Base-by-base conservation (phyloP, 345 rosid species). In the Citrus mangshanensis region DNA sequence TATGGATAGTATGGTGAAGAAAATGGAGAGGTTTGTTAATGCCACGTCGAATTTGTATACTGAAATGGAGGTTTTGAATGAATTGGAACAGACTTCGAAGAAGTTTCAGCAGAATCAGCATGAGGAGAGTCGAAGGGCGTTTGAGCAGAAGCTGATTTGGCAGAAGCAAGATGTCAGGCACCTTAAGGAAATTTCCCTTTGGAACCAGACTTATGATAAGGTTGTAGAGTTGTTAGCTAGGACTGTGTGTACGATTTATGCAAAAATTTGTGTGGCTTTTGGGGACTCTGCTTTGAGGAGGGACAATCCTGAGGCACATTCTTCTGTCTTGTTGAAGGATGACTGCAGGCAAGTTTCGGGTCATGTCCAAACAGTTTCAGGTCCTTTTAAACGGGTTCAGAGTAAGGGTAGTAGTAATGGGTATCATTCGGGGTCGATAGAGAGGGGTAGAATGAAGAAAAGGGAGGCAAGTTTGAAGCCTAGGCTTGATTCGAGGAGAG, bases 61-160 rank as follows among this genome's bases (percentile, higher is more conserved):
- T 73, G 98, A 95, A 85, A 78, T 93, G 94, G 99, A 95, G 92
- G 98, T 92, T 22, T 79, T 95, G 87, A 90, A 77, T 76, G 99
- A 95, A 77, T 74, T 95, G 77, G 99, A 95, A 70, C 98, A 89
- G 75, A 93, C 92, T 1, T 82, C 93, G 1, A 79, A 88, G 90
- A 95, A 95, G 89, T 93, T 93, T 72, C 97, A 88, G 78, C 78
- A 86, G 38, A 92, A 89, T 72, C 97, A 90, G 84, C 94, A 92
- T 76, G 96, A 93, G 83, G 96, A 89, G 85, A 93, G 94, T 74
- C 85, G 88, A 46, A 92, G 92, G 24, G 97, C 97, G 22, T 93
- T 91, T 27, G 94, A 95, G 84, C 99, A 95, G 95, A 95, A 93
- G 79, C 80, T 93, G 80, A 82, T 90, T 83, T 95, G 99, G 99